A percentile compares a stretch with the other conserved stretches of the same genome.
These are phyloP conservation scores for Hawksworthiomyces lignivorus DNA, from an alignment of 2,329 filamentous ascomycete species.

Conservation along the genomic window DNA sequence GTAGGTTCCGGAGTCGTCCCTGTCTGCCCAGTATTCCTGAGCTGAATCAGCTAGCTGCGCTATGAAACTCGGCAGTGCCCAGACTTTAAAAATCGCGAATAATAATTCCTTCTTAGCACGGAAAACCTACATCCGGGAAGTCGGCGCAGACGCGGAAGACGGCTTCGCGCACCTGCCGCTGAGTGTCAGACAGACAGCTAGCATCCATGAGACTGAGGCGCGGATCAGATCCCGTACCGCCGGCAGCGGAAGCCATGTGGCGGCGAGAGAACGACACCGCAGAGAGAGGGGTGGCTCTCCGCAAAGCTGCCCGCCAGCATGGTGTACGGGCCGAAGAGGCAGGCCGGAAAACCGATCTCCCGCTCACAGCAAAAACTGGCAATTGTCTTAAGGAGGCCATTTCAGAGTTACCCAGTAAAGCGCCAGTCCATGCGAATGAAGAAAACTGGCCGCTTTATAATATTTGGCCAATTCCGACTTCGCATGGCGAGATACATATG, in stretches of 20 bases:
- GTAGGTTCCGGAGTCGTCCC: conserved; percentile 60
- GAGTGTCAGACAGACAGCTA: conserved; percentile 11
- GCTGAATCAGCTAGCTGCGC: too few species aligned
- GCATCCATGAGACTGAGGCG: conserved; percentile 14
- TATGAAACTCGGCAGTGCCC: too few species aligned
- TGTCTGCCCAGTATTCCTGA: conserved; percentile 45
- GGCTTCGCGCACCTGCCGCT: conserved; percentile 13
- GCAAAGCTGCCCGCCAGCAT: too few species aligned
- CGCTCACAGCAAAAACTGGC: neutral
- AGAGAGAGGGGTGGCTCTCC: neutral
- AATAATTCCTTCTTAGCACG: too few species aligned
- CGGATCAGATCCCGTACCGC: conserved; percentile 3
- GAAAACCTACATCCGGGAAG: conserved; percentile 10
- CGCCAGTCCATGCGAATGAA: neutral
- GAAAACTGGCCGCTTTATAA: neutral
- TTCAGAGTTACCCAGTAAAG: neutral
- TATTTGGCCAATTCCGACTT: too few species aligned
- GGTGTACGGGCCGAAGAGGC: neutral
- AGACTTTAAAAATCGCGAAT: too few species aligned
- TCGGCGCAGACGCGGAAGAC: conserved; percentile 12
- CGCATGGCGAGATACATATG: too few species aligned
- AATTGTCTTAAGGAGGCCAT: conserved; percentile 2
- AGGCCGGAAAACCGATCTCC: neutral
- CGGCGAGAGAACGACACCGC: neutral
- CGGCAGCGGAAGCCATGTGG: neutral